Base-by-base conservation (phyloP, 768 basidiomycete genomes). In the Leccinum ochraceum region DNA sequence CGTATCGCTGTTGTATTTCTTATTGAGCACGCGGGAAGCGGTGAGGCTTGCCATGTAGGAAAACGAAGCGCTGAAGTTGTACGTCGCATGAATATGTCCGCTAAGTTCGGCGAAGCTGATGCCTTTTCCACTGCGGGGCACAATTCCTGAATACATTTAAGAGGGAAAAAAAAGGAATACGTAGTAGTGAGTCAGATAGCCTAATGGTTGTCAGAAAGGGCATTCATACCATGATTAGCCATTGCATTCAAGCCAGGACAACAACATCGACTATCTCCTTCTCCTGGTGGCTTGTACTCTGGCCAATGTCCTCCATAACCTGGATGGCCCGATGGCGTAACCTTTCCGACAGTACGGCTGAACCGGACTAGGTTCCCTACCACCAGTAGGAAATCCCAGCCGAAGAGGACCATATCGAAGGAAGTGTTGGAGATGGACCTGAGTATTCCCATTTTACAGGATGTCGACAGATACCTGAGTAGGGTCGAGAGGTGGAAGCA, bases 221-320 rank as follows among this genome's bases (percentile, higher is more conserved):
- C 20, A n/a, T 46, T 16, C 72, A n/a, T 54, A 89, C 90, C 90
- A 63, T 92, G 90, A 68, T 92, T 92, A 4, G 90, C 88, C 82
- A 93, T 77, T 0, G 88, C 85, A 65, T 92, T 92, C 63, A 92
- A 72, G 13, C 81, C 87, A 6, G 89, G 90, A 63, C 90, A 92
- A 5, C 85, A 83, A 64, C 81, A 82, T 11, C 90, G 78, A 67
- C 88, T 89, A 63, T 91, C 90, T 3, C 81, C 82, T 10, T 84
- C 79, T 63, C 72, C 74, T 14, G 89, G 82, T 0, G 86, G 71
- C 8, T 80, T 74, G 63, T 79, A 91, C 67, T 86, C 83, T 8
- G 89, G 88, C 90, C 90, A 92, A 57, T 79, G 68, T 1, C 88
- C 87, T 32, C 77, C 81, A 24, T 73, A 79, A 2, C 86, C 87